Conservation (phyloP, 2,329 filamentous ascomycete genomes). For the Phyllosticta capitalensis region DNA sequence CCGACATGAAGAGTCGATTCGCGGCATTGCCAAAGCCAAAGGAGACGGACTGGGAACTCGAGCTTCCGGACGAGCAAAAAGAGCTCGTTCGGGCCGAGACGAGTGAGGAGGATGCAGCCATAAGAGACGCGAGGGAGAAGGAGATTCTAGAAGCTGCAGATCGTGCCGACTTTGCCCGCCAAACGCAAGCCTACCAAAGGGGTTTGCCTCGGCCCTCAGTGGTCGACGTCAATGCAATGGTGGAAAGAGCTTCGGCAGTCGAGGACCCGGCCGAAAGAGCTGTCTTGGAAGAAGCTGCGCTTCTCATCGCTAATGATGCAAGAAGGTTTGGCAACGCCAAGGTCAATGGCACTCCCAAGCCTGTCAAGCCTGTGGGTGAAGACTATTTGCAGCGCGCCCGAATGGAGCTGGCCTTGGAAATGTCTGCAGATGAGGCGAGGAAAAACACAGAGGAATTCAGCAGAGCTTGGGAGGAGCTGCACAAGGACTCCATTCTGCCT, state of each 20-base stretch:
- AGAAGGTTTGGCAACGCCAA: slow-evolving; percentile 61
- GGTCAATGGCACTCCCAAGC: slow-evolving; percentile 51
- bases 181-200: slow-evolving; percentile 86
- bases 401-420: slow-evolving; percentile 64
- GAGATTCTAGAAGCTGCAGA: slow-evolving; percentile 53
- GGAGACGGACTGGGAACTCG: slow-evolving; percentile 87
- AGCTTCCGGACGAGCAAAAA: slow-evolving; percentile 72
- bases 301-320: slow-evolving; percentile 76
- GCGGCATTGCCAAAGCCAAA: slow-evolving; percentile 83
- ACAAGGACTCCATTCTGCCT: slow-evolving; percentile 48
- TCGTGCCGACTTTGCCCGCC: slow-evolving; percentile 63
- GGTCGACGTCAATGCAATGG: slow-evolving; percentile 60
- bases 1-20: slow-evolving; percentile 62
- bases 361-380: slow-evolving; percentile 60
- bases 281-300: slow-evolving; percentile 67
- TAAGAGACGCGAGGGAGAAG: slow-evolving; percentile 63
- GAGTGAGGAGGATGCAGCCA: slow-evolving; percentile 58
- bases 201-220: slow-evolving; percentile 66
- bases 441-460: slow-evolving; percentile 43
- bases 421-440: slow-evolving; percentile 41
- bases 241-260: slow-evolving; percentile 52
- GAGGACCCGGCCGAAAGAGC: slow-evolving; percentile 56
- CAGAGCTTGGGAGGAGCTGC: slow-evolving; percentile 42
- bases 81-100: slow-evolving; percentile 47
- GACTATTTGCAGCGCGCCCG: slow-evolving; percentile 63